A percentile compares a stretch with the other conserved stretches of the same genome.
These are phyloP conservation scores for Penicillium pancosmium DNA, from an alignment of 495 filamentous ascomycete species.

Conservation along the genomic window DNA sequence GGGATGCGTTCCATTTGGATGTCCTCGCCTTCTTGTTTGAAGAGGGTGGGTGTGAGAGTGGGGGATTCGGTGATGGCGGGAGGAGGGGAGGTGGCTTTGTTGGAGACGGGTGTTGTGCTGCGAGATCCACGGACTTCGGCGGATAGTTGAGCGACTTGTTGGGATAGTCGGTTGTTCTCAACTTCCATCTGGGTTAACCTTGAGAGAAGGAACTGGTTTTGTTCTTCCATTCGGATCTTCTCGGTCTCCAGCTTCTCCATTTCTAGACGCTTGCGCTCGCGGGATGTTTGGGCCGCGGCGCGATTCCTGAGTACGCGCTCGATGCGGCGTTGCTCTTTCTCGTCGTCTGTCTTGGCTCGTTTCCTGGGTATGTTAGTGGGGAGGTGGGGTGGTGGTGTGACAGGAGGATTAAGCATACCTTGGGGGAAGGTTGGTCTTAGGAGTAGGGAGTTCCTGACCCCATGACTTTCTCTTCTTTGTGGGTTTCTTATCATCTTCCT, in stretches of 20 bases:
- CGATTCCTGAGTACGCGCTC: constrained; percentile 97
- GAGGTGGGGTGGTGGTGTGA: background rate
- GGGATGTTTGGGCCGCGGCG: constrained; percentile 90
- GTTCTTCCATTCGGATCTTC: constrained; percentile 65
- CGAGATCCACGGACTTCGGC: constrained; percentile 60
- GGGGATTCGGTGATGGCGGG: constrained; percentile 43
- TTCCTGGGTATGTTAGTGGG: constrained; percentile 58
- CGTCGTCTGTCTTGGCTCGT: constrained; percentile 97
- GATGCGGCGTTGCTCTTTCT: constrained; percentile 97
- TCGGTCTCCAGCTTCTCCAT: constrained; percentile 84
- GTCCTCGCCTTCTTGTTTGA: constrained; percentile 61
- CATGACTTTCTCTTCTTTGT: constrained; percentile 98
- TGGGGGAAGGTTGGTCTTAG: constrained; percentile 95
- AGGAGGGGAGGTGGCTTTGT: constrained; percentile 36
- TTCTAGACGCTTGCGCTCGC: constrained; percentile 93
- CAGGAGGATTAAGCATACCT: constrained; percentile 59
- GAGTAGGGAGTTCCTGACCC: constrained; percentile 95
- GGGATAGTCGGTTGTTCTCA: constrained; percentile 64
- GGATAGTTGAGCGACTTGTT: constrained; percentile 65
- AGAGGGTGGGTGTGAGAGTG: constrained; percentile 49
- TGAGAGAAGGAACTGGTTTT: constrained; percentile 71
- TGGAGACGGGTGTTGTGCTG: constrained; percentile 36
- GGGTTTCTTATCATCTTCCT: constrained; percentile 69
- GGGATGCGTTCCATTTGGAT: constrained; percentile 51
- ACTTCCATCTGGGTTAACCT: constrained; percentile 64